Conservation (phyloP, 208 protist genomes). For the Endotrypanum monterogeii region DNA sequence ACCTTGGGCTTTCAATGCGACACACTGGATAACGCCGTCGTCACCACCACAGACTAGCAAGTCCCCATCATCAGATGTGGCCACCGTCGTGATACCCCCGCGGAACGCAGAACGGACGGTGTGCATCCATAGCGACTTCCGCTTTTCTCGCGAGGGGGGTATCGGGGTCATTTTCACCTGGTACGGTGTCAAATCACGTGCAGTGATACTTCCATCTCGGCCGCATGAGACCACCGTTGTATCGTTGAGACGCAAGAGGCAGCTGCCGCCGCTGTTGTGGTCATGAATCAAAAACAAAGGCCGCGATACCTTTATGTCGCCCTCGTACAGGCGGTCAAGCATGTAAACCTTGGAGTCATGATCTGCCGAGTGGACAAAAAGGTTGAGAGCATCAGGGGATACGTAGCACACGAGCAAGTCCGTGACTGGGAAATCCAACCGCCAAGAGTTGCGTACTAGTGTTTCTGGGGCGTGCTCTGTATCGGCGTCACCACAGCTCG, state of each 20-base stretch:
- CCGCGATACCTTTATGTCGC: conserved; percentile 60
- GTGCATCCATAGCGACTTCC: conserved; percentile 45
- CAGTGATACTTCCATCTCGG: conserved; percentile 57
- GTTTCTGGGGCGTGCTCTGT: conserved; percentile 31
- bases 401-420: conserved; percentile 54
- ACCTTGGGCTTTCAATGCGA: conserved; percentile 12
- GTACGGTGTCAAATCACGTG: conserved; percentile 74
- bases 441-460: conserved; percentile 66
- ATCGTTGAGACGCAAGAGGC: conserved; percentile 40
- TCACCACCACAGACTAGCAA: conserved; percentile 26
- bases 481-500: conserved; percentile 25
- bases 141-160: conserved; percentile 83
- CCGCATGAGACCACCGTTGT: conserved; percentile 61
- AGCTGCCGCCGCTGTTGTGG: conserved; percentile 66
- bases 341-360: conserved; percentile 87
- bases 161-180: conserved; percentile 55
- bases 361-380: conserved; percentile 78
- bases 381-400: conserved; percentile 53
- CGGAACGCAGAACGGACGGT: conserved; percentile 45
- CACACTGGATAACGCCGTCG: conserved; percentile 28
- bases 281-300: conserved; percentile 77
- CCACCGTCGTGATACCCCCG: conserved; percentile 47
- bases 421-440: conserved; percentile 76
- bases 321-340: conserved; percentile 63
- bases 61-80: conserved; percentile 19